Evolutionary conservation across 768 basidiomycete genomes (phyloP).

Genomic region (Chalciporus sphaerocephalus): DNA sequence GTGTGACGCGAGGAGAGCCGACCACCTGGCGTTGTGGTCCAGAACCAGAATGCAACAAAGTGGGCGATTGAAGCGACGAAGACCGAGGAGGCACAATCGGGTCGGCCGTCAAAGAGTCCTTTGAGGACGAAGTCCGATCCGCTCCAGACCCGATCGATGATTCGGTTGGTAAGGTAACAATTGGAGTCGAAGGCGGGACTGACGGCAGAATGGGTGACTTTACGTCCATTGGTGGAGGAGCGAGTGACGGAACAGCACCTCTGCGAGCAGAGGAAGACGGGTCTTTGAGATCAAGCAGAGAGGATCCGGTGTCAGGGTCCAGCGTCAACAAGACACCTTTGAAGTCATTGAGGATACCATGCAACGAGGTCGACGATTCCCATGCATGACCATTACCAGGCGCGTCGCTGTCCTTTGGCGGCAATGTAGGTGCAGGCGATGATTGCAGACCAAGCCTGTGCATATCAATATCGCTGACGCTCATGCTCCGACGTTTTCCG

Average conservation of each 20-base stretch:
- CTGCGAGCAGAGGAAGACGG: conserved; percentile 57
- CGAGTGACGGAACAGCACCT: conserved; percentile 26
- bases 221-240: conserved; percentile 14
- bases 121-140: conserved; percentile 42
- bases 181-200: conserved; percentile 15
- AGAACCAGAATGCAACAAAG: conserved; percentile 29
- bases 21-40: conserved; percentile 23
- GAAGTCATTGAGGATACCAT: conserved; percentile 68
- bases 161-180: conserved; percentile 24
- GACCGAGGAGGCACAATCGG: conserved; percentile 29
- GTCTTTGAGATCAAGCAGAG: conserved; percentile 59
- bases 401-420: conserved; percentile 27
- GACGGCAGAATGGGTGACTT: conserved; percentile 21
- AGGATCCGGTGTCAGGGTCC: conserved; percentile 48
- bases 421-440: conserved; percentile 35
- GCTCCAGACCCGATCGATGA: conserved; percentile 19
- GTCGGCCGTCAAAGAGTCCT: conserved; percentile 42
- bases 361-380: conserved; percentile 44
- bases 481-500: conserved; percentile 66
- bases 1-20: conserved; percentile 32
- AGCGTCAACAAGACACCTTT: conserved; percentile 66
- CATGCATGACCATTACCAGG: conserved; percentile 32
- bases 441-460: conserved; percentile 40
- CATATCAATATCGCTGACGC: conserved; percentile 61
- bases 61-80: conserved; percentile 31